Evolutionary conservation across 1,139 yeast genomes (phyloP).

Genomic region (Blastobotrys persicus): DNA sequence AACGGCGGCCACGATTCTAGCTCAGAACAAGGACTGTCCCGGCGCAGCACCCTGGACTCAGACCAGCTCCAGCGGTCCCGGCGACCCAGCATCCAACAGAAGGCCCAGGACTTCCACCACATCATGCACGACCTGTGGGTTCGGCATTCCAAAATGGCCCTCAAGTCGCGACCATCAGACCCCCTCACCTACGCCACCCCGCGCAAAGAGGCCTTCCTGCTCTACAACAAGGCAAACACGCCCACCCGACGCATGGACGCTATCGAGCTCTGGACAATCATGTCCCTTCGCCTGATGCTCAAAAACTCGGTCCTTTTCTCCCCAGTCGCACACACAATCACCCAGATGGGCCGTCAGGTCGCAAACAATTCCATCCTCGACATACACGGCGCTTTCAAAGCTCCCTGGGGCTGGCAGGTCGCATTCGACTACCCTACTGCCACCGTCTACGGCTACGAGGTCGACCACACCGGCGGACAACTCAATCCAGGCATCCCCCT

Average conservation of each 20-base stretch:
- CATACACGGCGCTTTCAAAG: conserved; percentile 35
- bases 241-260: conserved; percentile 23
- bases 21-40: no score
- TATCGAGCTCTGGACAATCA: conserved; percentile 37
- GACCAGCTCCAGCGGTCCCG: no score
- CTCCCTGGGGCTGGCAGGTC: conserved; percentile 43
- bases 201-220: conserved; percentile 36
- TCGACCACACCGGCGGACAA: conserved; percentile 24
- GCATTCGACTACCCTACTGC: conserved; percentile 40
- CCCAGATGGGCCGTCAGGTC: conserved; percentile 6
- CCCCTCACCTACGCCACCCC: conserved; percentile 35
- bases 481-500: conserved; percentile 13
- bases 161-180: conserved; percentile 31
- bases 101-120: conserved; percentile 1
- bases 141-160: background rate
- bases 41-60: no score
- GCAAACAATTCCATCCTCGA: conserved; percentile 28
- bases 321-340: conserved; percentile 15
- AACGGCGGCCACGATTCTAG: no score
- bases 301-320: conserved; percentile 26
- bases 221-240: conserved; percentile 24
- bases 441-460: conserved; percentile 36
- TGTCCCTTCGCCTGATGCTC: conserved; percentile 32
- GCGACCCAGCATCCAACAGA: background rate
- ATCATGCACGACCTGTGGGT: conserved; percentile 1